Conservation (phyloP, 805 yeast genomes). For the Cyberlindnera xylosilytica region DNA sequence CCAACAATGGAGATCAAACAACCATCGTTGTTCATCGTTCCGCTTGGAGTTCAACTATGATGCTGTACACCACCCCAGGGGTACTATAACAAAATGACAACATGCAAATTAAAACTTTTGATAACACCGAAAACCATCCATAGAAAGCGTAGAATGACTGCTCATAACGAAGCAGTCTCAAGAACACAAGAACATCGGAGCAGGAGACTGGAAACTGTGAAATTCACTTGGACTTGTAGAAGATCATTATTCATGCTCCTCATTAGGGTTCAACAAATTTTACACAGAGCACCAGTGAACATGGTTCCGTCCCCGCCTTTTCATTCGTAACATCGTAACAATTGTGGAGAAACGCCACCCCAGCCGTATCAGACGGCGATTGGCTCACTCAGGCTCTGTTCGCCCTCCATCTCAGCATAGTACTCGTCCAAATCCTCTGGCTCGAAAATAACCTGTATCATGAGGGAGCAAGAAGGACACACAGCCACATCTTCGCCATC, state of each 20-base stretch:
- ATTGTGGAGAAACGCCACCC: constrained; percentile 2
- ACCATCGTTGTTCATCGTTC: too few relatives aligned
- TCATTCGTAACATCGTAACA: background rate
- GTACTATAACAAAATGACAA: background rate
- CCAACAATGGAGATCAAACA: too few relatives aligned
- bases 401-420: constrained; percentile 34
- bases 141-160: background rate
- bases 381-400: constrained; percentile 14
- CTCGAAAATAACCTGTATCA: constrained; percentile 90
- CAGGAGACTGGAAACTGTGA: too few relatives aligned
- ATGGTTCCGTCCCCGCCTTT: background rate
- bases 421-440: constrained; percentile 44
- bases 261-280: too few relatives aligned
- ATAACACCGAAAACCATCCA: background rate
- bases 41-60: too few relatives aligned
- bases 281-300: too few relatives aligned
- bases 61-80: too few relatives aligned
- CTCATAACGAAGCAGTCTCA: too few relatives aligned
- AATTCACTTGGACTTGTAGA: too few relatives aligned
- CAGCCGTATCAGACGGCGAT: constrained; percentile 17
- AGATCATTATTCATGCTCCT: too few relatives aligned
- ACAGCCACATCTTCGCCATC: constrained; percentile 95
- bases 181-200: background rate
- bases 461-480: constrained; percentile 92
- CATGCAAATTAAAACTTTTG: background rate